A percentile compares a stretch with the other conserved stretches of the same genome.
phyloP scores from a whole-genome alignment of 2,329 filamentous ascomycete species.

The Cladophialophora chaetospira region DNA sequence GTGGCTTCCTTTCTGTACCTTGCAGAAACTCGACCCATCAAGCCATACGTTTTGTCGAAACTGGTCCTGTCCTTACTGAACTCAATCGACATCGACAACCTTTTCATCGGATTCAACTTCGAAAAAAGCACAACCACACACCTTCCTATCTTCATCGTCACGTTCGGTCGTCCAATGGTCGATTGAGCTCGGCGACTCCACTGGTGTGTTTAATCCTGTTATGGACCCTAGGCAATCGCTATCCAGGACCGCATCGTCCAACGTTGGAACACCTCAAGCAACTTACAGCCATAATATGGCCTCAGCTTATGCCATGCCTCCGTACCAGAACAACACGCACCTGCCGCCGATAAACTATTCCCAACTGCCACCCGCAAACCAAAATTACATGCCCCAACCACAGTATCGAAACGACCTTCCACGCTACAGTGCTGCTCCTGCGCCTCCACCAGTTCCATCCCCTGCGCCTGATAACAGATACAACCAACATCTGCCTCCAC shows the following conservation, averaged over 20 bases:
- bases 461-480: slow-evolving; percentile 32
- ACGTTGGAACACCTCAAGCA: slow-evolving; percentile 43
- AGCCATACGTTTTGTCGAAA: slow-evolving; percentile 16
- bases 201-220: slow-evolving; percentile 24
- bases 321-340: slow-evolving; percentile 50
- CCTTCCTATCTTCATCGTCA: slow-evolving; percentile 1
- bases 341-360: slow-evolving; percentile 51
- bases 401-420: slow-evolving; percentile 33
- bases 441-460: slow-evolving; percentile 39
- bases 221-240: slow-evolving; percentile 36
- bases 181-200: slow-evolving; percentile 26
- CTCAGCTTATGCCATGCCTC: slow-evolving; percentile 44
- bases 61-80: slow-evolving; percentile 28
- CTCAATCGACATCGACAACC: slow-evolving; percentile 13
- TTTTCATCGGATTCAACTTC: not conserved
- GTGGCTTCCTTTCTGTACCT: slow-evolving; percentile 22
- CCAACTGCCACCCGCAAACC: slow-evolving; percentile 44
- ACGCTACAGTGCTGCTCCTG: slow-evolving; percentile 44
- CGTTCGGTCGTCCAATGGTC: slow-evolving; percentile 27
- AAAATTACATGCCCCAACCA: slow-evolving; percentile 32
- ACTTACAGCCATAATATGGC: slow-evolving; percentile 46
- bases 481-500: slow-evolving; percentile 41
- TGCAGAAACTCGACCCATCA: slow-evolving; percentile 20
- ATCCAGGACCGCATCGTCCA: slow-evolving; percentile 43
- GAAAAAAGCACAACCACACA: not conserved